Base-by-base conservation (phyloP, 805 yeast genomes). In the Cyberlindnera maritima region DNA sequence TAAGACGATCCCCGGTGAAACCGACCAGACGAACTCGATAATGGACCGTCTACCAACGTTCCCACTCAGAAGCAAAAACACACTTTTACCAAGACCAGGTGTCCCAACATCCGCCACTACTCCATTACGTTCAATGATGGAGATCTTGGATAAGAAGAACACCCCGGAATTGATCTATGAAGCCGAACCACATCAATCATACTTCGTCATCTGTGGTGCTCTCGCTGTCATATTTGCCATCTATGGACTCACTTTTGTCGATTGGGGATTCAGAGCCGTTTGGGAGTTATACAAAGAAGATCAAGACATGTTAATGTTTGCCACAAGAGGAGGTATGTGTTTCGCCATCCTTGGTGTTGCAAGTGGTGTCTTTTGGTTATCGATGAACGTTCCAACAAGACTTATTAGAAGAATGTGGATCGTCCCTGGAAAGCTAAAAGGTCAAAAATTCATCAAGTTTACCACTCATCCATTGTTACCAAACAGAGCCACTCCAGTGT, bases 151-250 rank as follows among this genome's bases (percentile, higher is more conserved):
- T 49, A 67, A 69, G 34, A 79, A 82, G 55, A 67, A 65, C 12
- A 74, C 76, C 40, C 92, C 92, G 1, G 95, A 87, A 58, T 69
- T 88, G 44, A 74, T 88, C 37, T 88, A 88, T 65, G 92, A 87
- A 69, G 80, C 90, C 21, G 96, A 88, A 65, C 87, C 94, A 0
- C 96, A 88, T 61, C 70, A 85, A 47, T 70, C 86, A 28, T 88
- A 87, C 63, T 88, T 87, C 62, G 68, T 86, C 11, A 76, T 80
- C 18, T 78, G 87, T 60, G 79, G 82, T 51, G 80, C 87, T 38
- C 73, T 84, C 59, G 88, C 90, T 0, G 67, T 86, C 33, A 80
- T 83, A 11, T 79, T 85, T 56, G 71, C 85, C 2, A 72, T 84
- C n/a, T 88, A 88, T 62, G 87, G 85, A 6, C 62, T 84, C 40